phyloP scores from a whole-genome alignment of 768 basidiomycete species.

The Kwoniella dejecticola region DNA sequence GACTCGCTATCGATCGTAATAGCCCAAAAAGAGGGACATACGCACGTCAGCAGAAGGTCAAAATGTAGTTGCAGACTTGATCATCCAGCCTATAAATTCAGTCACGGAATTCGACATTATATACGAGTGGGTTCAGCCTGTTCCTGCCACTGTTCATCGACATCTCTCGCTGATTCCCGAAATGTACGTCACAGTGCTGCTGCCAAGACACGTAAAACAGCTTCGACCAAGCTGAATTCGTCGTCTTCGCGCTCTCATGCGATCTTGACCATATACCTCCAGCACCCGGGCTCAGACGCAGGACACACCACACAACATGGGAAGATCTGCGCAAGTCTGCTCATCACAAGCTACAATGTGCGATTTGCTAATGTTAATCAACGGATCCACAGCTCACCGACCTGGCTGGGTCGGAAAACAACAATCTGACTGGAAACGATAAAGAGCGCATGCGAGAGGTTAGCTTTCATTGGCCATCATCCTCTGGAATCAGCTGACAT shows the following conservation, averaged over 20 bases:
- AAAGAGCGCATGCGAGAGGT: constrained; percentile 78
- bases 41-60: constrained; percentile 62
- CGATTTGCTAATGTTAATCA: too few relatives aligned
- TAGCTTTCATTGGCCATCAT: background rate
- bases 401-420: constrained; percentile 88
- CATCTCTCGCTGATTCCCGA: background rate
- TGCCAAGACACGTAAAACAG: constrained; percentile 75
- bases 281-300: constrained; percentile 15
- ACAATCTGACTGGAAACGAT: constrained; percentile 85
- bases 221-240: constrained; percentile 80
- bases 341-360: too few relatives aligned
- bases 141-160: background rate
- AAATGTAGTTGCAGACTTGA: constrained; percentile 64
- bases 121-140: constrained; percentile 47
- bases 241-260: constrained; percentile 88
- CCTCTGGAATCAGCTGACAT: too few relatives aligned
- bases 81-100: constrained; percentile 55
- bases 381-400: constrained; percentile 81
- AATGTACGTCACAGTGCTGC: constrained; percentile 61
- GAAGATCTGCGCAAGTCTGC: constrained; percentile 33
- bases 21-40: constrained; percentile 60
- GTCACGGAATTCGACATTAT: constrained; percentile 61
- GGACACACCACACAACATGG: constrained; percentile 4
- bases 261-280: constrained; percentile 71
- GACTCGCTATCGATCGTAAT: background rate